Percentiles rank a stretch among this genome's conserved stretches.
These are phyloP conservation scores for Teratosphaeria pseudoeucalypti DNA, from an alignment of 2,329 filamentous ascomycete species.

Conservation along the genomic window DNA sequence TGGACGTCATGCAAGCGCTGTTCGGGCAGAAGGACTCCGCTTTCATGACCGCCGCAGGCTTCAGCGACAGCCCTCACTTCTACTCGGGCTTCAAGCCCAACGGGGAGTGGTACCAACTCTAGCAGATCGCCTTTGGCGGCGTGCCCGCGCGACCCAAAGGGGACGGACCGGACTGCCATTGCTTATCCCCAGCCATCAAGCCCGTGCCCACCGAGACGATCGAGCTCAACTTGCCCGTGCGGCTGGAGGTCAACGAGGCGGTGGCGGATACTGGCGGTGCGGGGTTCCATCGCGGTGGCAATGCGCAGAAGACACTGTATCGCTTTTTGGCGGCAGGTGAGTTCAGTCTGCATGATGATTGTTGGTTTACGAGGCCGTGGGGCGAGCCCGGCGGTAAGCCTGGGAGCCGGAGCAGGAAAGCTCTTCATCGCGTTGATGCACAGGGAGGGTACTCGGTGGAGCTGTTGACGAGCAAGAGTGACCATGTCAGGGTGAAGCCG, in stretches of 20 bases:
- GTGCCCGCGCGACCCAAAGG: constrained; percentile 18
- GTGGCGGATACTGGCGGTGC: constrained; percentile 16
- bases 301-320: constrained; percentile 16
- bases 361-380: constrained; percentile 17
- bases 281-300: constrained; percentile 16
- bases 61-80: constrained; percentile 19
- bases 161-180: constrained; percentile 19
- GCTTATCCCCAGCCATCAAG: constrained; percentile 19
- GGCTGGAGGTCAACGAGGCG: constrained; percentile 18
- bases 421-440: constrained; percentile 11
- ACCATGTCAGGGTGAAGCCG: constrained; percentile 18
- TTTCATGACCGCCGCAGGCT: constrained; percentile 19
- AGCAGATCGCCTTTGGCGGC: constrained; percentile 24
- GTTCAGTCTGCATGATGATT: constrained; percentile 17
- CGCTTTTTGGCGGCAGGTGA: constrained; percentile 17
- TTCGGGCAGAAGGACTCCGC: constrained; percentile 18
- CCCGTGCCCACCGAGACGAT: constrained; percentile 18
- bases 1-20: constrained; percentile 20
- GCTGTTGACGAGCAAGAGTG: constrained; percentile 14
- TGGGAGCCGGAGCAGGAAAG: constrained; percentile 15
- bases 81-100: constrained; percentile 30
- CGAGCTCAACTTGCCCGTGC: constrained; percentile 18
- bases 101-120: constrained; percentile 36
- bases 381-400: constrained; percentile 16
- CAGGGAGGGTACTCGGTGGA: constrained; percentile 4